Conservation (phyloP, 495 filamentous ascomycete genomes). For the Antarctomyces pellizariae region DNA sequence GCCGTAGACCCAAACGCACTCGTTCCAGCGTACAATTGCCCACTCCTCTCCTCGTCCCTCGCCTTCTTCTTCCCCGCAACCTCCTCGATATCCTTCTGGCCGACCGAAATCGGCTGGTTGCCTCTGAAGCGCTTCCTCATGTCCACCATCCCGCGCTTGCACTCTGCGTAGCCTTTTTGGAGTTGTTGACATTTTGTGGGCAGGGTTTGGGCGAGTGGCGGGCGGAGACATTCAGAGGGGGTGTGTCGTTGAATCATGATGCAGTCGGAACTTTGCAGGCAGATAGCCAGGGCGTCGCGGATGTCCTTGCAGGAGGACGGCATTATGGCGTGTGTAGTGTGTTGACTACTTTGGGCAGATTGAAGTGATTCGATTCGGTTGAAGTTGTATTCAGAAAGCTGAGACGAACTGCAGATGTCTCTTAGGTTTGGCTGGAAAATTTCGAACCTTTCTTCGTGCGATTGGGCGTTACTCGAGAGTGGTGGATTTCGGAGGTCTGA, state of each 20-base stretch:
- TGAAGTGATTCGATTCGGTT: neutral
- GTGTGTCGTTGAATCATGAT: constrained; percentile 75
- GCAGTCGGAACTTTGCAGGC: constrained; percentile 87
- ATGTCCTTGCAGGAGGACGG: constrained; percentile 93
- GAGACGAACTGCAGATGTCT: no score
- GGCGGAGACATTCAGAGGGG: constrained; percentile 67
- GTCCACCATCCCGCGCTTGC: constrained; percentile 88
- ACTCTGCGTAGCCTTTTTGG: constrained; percentile 76
- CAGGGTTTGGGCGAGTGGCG: constrained; percentile 51
- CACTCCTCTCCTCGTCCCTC: constrained; percentile 21
- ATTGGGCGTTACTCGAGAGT: no score
- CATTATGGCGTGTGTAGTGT: constrained; percentile 29
- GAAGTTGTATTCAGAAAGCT: neutral
- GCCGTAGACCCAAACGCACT: constrained; percentile 36
- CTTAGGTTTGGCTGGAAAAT: no score
- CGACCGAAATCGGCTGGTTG: constrained; percentile 60
- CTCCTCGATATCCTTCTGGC: constrained; percentile 31
- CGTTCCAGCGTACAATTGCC: constrained; percentile 62
- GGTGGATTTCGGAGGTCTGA: no score
- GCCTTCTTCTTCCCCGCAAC: no score
- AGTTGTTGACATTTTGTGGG: constrained; percentile 82
- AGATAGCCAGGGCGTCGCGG: constrained; percentile 71
- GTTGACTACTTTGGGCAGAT: neutral
- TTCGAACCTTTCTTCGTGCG: no score
- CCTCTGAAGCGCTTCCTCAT: constrained; percentile 98